Evolutionary conservation across 352 stramenopile genomes (phyloP).

Genomic region (Phytophthora citricola): DNA sequence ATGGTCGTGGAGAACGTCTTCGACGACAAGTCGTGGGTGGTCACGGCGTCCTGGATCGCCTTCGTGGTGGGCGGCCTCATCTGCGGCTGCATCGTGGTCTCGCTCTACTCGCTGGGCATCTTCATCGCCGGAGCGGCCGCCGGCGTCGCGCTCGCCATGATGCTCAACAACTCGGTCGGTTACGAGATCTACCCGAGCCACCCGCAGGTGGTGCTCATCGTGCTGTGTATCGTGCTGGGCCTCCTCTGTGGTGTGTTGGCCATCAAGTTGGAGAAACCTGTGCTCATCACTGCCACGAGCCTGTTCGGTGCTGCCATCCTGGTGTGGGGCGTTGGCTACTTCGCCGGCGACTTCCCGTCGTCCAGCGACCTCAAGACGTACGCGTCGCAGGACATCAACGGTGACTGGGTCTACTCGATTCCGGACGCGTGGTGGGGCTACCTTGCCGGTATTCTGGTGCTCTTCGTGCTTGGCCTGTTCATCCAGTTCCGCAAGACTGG

Average conservation of each 20-base stretch:
- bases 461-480: slow-evolving; percentile 57
- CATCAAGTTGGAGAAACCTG: slow-evolving; percentile 60
- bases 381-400: slow-evolving; percentile 40
- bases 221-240: slow-evolving; percentile 50
- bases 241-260: slow-evolving; percentile 47
- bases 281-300: slow-evolving; percentile 62
- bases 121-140: slow-evolving; percentile 60
- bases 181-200: slow-evolving; percentile 66
- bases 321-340: slow-evolving; percentile 72
- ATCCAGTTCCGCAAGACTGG: slow-evolving; percentile 74
- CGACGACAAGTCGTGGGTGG: slow-evolving; percentile 52
- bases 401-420: slow-evolving; percentile 62
- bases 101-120: slow-evolving; percentile 60
- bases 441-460: slow-evolving; percentile 54
- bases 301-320: slow-evolving; percentile 54
- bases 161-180: slow-evolving; percentile 59
- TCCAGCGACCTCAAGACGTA: slow-evolving; percentile 60
- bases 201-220: slow-evolving; percentile 53
- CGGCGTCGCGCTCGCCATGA: slow-evolving; percentile 59
- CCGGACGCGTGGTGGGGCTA: slow-evolving; percentile 71
- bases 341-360: slow-evolving; percentile 62
- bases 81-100: slow-evolving; percentile 51
- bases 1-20: slow-evolving; percentile 51
- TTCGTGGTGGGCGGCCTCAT: slow-evolving; percentile 64
- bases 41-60: slow-evolving; percentile 64